Percentiles rank a stretch among this genome's conserved stretches.
Evolutionary conservation across 345 rosid species (phyloP).

Genomic region (Eucalyptus rudis): DNA sequence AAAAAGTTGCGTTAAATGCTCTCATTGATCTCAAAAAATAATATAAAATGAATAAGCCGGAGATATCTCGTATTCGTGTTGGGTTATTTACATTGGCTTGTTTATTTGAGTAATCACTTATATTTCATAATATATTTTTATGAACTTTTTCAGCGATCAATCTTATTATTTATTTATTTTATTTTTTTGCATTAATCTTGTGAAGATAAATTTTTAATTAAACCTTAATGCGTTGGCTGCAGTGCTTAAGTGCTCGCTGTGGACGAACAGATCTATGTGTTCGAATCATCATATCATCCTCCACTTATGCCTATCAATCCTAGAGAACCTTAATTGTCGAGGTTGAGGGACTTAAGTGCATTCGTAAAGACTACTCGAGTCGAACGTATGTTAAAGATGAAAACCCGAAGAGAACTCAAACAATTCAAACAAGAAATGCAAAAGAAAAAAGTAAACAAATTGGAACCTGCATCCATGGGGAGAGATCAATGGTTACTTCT

Average conservation of each 20-base stretch:
- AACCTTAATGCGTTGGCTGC: background rate
- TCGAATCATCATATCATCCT: background rate
- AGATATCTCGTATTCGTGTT: background rate
- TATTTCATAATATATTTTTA: background rate
- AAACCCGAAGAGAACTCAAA: background rate
- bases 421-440: background rate
- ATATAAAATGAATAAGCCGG: background rate
- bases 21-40: background rate
- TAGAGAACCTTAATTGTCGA: background rate
- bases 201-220: background rate
- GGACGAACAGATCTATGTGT: background rate
- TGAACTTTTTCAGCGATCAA: background rate
- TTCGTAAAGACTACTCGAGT: background rate
- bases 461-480: accelerated
- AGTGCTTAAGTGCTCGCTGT: background rate
- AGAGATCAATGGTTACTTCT: background rate
- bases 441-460: accelerated
- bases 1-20: background rate
- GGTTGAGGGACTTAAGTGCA: background rate
- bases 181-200: background rate
- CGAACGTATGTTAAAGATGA: background rate
- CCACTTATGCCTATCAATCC: background rate
- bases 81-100: background rate
- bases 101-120: background rate
- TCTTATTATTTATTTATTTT: background rate